A percentile compares a stretch with the other conserved stretches of the same genome.
Evolutionary conservation across 225 moss, liverwort and hornwort species (phyloP).

Genomic region (Asterella californica): DNA sequence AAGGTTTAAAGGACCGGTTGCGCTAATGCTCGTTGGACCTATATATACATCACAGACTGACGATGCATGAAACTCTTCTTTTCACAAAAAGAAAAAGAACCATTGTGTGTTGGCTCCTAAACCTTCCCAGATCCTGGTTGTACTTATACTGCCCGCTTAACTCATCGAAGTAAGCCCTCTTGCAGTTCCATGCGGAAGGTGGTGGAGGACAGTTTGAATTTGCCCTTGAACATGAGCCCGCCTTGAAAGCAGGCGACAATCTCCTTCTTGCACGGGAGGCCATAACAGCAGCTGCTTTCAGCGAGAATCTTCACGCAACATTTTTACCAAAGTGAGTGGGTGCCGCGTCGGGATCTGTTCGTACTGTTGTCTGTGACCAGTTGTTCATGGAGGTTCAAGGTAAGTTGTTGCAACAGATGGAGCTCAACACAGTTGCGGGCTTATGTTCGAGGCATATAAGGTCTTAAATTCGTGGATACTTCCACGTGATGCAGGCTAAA

Average conservation of each 20-base stretch:
- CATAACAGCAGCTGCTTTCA: slow-evolving; percentile 53
- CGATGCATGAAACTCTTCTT: background rate
- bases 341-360: background rate
- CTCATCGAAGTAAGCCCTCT: background rate
- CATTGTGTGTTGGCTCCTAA: background rate
- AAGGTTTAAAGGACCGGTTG: no score
- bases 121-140: background rate
- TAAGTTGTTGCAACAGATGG: background rate
- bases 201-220: slow-evolving; percentile 86
- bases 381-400: background rate
- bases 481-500: slow-evolving; percentile 23
- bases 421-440: background rate
- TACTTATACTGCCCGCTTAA: background rate
- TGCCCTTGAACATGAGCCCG: slow-evolving; percentile 49
- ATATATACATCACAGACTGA: background rate
- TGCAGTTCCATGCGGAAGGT: slow-evolving; percentile 70
- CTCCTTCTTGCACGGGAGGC: slow-evolving; percentile 69
- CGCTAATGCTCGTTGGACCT: background rate
- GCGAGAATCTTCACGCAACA: slow-evolving; percentile 52
- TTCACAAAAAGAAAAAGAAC: no score
- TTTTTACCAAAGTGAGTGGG: slow-evolving; percentile 61
- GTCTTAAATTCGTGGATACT: background rate
- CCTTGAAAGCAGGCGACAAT: slow-evolving; percentile 63
- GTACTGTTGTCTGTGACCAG: background rate
- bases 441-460: background rate